Conservation (phyloP, 2,329 filamentous ascomycete genomes). For the Aspergillus ruber region DNA sequence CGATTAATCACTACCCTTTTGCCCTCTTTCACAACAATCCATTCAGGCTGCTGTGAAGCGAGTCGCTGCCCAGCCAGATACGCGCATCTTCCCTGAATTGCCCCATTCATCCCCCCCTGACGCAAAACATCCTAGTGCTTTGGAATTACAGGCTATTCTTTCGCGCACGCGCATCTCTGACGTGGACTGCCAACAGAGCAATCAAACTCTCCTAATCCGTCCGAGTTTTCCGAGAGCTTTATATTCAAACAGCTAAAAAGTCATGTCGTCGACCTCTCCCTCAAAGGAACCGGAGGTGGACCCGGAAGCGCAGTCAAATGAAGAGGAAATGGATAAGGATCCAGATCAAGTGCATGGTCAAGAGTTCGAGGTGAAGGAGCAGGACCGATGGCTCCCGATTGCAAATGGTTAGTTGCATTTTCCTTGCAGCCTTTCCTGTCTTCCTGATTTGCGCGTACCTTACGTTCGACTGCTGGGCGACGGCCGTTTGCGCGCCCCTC, state of each 20-base stretch:
- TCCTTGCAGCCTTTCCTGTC: slow-evolving; percentile 28
- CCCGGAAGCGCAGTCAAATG: slow-evolving; percentile 86
- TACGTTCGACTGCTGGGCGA: slow-evolving; percentile 25
- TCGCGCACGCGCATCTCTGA: slow-evolving; percentile 32
- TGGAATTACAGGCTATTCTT: slow-evolving; percentile 15
- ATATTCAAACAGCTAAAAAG: slow-evolving; percentile 52
- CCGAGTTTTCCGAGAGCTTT: slow-evolving; percentile 20
- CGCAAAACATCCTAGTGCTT: slow-evolving; percentile 19
- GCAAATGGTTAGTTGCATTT: slow-evolving; percentile 86
- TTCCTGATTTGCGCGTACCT: slow-evolving; percentile 50
- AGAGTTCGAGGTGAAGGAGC: slow-evolving; percentile 99
- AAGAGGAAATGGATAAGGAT: slow-evolving; percentile 74
- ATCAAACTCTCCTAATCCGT: slow-evolving; percentile 25
- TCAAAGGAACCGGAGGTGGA: slow-evolving; percentile 84
- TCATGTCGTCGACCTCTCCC: slow-evolving; percentile 93
- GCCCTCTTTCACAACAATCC: slow-evolving; percentile 3
- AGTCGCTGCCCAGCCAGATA: slow-evolving; percentile 33
- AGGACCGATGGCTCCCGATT: slow-evolving; percentile 99
- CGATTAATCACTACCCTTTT: slow-evolving; percentile 15
- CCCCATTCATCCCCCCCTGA: slow-evolving; percentile 16
- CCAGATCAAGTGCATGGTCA: slow-evolving; percentile 68
- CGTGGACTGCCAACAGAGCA: slow-evolving; percentile 41
- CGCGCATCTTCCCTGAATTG: background rate
- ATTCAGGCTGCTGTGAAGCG: slow-evolving; percentile 30
- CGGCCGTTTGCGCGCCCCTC: slow-evolving; percentile 23